These are phyloP conservation scores for Paraphaeosphaeria minitans DNA, from an alignment of 2,329 filamentous ascomycete genomes.

Conservation along the genomic window DNA sequence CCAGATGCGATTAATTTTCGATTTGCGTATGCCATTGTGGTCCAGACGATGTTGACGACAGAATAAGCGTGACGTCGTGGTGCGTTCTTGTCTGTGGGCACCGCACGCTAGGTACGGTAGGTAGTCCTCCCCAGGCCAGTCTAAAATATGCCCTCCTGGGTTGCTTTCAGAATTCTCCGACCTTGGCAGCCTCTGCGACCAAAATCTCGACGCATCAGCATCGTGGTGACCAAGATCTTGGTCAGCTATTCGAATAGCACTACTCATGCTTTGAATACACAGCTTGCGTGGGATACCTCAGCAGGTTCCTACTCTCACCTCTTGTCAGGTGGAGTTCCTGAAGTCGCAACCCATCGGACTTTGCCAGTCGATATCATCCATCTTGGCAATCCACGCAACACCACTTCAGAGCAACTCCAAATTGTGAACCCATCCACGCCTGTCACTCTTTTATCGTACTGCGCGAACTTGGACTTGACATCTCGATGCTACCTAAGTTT, in stretches of 20 bases:
- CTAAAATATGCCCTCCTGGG: background rate
- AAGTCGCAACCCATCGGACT: background rate
- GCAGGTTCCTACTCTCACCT: background rate
- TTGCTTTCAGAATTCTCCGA: constrained; percentile 1
- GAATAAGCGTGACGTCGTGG: background rate
- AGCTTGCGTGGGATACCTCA: background rate
- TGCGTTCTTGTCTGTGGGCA: background rate
- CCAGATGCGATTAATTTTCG: background rate
- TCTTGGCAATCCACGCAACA: background rate
- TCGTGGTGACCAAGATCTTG: background rate
- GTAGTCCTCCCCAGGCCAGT: background rate
- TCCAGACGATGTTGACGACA: background rate
- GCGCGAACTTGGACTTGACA: background rate
- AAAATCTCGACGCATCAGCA: background rate
- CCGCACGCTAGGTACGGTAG: too few species aligned
- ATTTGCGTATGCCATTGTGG: background rate
- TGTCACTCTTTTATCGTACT: background rate
- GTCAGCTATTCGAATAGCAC: too few species aligned
- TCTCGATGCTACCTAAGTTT: background rate
- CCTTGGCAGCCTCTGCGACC: background rate
- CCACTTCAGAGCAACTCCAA: background rate
- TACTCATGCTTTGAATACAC: background rate
- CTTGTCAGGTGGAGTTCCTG: background rate
- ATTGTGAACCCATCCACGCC: background rate
- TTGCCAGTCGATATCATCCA: background rate